Evolutionary conservation across 805 yeast genomes (phyloP), one percentile per base, ranked within the genome.

Genomic region (Candida odintsovae): DNA sequence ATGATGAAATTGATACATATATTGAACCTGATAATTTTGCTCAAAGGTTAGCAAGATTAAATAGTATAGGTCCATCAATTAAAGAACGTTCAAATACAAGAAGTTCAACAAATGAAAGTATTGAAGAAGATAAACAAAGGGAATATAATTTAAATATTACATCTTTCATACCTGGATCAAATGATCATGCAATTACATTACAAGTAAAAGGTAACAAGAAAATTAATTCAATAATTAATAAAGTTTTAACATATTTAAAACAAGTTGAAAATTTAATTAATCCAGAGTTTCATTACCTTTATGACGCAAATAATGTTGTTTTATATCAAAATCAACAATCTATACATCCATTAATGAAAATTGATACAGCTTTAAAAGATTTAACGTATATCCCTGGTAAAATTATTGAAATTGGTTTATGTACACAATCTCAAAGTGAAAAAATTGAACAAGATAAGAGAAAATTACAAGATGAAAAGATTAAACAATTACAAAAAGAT

Each of bases 401-500:
- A 13, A 13, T 13, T 7, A 41, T 59, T 4, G 48, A 47, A 12
- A 31, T 58, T 22, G 54, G 48, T 0, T 35, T 63, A 6, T 55
- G 57, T 29, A 54, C 66, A 0, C 50, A 41, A 11, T 15, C 31
- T 1, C 58, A 58, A 31, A 54, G 57, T 1, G 40, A 13, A 1
- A 41, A 42, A 6, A 40, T 51, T 18, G 50, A 44, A 41, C 37
- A 45, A 25, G 42, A 33, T 21, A 56, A 38, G 25, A 38, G 13
- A n/a, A 46, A 31, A 22, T 50, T 54, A 36, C 53, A 54, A 38
- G 50, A 58, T 38, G 55, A 51, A 3, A 55, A 36, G 21, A 18
- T 41, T 40, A 35, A 58, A 55, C 66, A 45, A 57, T 64, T 44
- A 55, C 40, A 39, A 46, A 46, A 55, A 54, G 53, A 41, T 60